These are phyloP conservation scores for Ganoderma multipileum DNA, from an alignment of 1,284 basidiomycete species.

Conservation along the genomic window DNA sequence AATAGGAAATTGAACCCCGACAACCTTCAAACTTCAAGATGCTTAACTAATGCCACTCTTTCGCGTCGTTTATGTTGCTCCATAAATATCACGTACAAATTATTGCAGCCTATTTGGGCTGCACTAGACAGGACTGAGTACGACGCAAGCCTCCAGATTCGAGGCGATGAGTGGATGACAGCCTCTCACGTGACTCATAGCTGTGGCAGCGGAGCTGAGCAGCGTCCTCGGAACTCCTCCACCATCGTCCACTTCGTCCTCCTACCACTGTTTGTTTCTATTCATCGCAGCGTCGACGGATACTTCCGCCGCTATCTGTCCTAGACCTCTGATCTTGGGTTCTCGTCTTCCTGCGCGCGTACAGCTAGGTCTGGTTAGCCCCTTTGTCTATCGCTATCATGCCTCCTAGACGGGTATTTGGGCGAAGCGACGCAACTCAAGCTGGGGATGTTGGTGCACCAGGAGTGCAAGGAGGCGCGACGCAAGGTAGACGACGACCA, in stretches of 20 bases:
- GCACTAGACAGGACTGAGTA: no score
- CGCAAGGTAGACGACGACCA: constrained; percentile 13
- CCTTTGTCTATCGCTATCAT: constrained; percentile 6
- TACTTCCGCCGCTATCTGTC: background rate
- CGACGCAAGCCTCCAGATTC: no score
- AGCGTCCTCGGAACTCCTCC: background rate
- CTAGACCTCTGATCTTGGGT: background rate
- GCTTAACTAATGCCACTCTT: no score
- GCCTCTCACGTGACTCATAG: background rate
- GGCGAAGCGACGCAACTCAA: constrained; percentile 27
- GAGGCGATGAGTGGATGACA: background rate
- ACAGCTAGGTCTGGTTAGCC: background rate
- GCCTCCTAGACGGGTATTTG: constrained; percentile 33
- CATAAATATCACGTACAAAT: no score
- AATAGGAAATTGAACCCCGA: no score
- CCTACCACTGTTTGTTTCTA: background rate
- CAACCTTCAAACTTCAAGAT: no score
- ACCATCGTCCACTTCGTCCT: background rate
- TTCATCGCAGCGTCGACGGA: background rate
- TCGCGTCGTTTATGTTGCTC: no score
- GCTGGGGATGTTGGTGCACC: constrained; percentile 18
- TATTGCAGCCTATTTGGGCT: no score
- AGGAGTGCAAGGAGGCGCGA: constrained; percentile 4
- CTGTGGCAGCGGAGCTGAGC: background rate
- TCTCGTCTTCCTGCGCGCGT: background rate